Percentiles rank a stretch among this genome's conserved stretches.
phyloP scores from a whole-genome alignment of 2,329 filamentous ascomycete species.

The Scopulariopsis brevicaulis region DNA sequence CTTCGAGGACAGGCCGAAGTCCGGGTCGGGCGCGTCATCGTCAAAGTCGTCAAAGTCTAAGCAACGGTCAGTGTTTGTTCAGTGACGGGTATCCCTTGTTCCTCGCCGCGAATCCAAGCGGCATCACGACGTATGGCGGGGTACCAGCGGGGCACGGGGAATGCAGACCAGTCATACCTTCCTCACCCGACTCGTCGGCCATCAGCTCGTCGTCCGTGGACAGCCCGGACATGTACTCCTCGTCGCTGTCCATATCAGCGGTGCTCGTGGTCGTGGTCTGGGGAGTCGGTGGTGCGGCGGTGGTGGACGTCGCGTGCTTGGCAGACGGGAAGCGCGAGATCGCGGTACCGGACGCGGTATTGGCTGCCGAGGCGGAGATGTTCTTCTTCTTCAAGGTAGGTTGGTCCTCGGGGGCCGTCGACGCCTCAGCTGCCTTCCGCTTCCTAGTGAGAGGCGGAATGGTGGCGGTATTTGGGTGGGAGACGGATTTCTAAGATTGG shows the following conservation, averaged over 20 bases:
- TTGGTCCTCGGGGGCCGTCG: constrained; percentile 33
- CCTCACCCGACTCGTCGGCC: constrained; percentile 35
- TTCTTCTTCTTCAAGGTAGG: constrained; percentile 36
- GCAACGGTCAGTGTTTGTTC: neutral
- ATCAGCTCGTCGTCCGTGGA: constrained; percentile 64
- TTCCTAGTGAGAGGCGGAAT: constrained; percentile 50
- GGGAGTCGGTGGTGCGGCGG: constrained; percentile 2
- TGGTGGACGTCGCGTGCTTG: constrained; percentile 8
- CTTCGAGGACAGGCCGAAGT: constrained; percentile 37
- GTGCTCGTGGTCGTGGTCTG: constrained; percentile 17
- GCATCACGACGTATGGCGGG: neutral
- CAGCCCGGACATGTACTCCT: constrained; percentile 79
- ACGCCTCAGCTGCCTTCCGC: constrained; percentile 56
- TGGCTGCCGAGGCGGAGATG: constrained; percentile 42
- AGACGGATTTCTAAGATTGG: constrained; percentile 1
- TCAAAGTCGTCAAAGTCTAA: constrained; percentile 46
- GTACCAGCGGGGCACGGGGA: neutral
- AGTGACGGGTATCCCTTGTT: neutral
- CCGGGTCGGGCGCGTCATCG: constrained; percentile 44
- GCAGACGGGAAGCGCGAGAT: constrained; percentile 41
- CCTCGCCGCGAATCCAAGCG: neutral
- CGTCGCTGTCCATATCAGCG: constrained; percentile 82
- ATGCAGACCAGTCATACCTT: constrained; percentile 3
- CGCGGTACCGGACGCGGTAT: neutral
- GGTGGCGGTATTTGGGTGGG: constrained; percentile 24